Evolutionary conservation across 345 rosid genomes (phyloP), one percentile per base, ranked within the genome.

Genomic region (Anastatica hierochuntica): DNA sequence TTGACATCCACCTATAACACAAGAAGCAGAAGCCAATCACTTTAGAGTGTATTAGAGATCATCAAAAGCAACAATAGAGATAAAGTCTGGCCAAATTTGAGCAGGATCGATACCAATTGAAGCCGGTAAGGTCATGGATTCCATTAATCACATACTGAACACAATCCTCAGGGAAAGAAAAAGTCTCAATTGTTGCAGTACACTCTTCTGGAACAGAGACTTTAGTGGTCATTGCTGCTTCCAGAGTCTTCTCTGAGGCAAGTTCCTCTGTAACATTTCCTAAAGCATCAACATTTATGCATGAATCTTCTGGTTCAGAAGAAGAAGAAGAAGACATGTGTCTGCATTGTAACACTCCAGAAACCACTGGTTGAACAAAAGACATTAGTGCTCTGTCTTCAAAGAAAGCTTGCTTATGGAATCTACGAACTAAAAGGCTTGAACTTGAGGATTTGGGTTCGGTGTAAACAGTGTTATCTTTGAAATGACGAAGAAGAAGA

Each of bases 51-150:
- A n/a, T n/a, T n/a, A n/a, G n/a, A n/a, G n/a, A n/a, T n/a, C n/a
- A n/a, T n/a, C n/a, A n/a, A n/a, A 24, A 24, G 17, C 8, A 46
- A 34, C 16, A 24, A 14, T 11, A 14, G 17, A 64, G 18, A 29
- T n/a, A n/a, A n/a, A n/a, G n/a, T n/a, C n/a, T n/a, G n/a, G n/a
- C n/a, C n/a, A n/a, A n/a, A n/a, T n/a, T n/a, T n/a, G n/a, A 29
- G 8, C 8, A 2, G 5, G 7, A 29, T 24, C 9, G 16, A 21
- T 61, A 81, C 82, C 84, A 79, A 14, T 68, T 72, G 14, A 66
- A 69, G 9, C 82, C 88, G 5, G 79, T 68, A 42, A 59, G 66
- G 7, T 72, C 65, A 66, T 78, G 84, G 11, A 76, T 58, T 8
- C 58, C 75, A 61, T 71, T 77, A 43, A 78, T 68, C 35, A 72